Base-by-base conservation (phyloP, 768 basidiomycete species). In the Clitopilus hobsonii region DNA sequence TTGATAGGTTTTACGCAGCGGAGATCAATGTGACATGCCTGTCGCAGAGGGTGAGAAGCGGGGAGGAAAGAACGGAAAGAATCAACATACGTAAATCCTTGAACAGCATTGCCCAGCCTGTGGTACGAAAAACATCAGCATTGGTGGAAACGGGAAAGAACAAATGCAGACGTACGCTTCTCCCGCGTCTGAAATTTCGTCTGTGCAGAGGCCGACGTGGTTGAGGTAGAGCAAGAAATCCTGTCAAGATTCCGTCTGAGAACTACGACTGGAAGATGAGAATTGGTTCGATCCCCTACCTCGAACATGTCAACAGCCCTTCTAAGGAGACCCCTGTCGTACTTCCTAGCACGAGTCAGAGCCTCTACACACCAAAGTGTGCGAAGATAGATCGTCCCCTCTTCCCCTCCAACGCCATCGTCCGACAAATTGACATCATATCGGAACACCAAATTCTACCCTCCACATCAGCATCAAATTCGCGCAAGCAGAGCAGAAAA, bases 331-430 rank as follows among this genome's bases (percentile, higher is more conserved):
- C 76, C 60, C 49, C 72, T 76, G 60, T 96, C 89, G 57, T 80
- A 91, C 55, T 89, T 81, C 0, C 94, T 94, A 0, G 90, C 94
- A 8, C 95, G 81, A 0, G 93, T 91, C 58, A 98, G 71, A 0
- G 94, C 94, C 63, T 98, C 94, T 38, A 96, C 75, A 58, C 88
- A 88, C 89, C 89, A 92, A 6, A 92, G 68, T 0, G 89, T 91
- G 63, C 92, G 94, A 48, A 98, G 74, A 57, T 91, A 92, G 71
- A 98, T 96, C 0, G 91, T 94, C 1, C 95, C 95, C 69, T 97
- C 95, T 59, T 96, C 92, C 1, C 95, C 94, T 1, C 96, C 95
- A 11, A 98, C 93, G 6, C 96, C 96, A 62, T 98, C 96, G 54
- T 90, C 87, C 0, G 91, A 85, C 67, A 89, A 89, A 23, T 68